Base-by-base conservation (phyloP, 495 filamentous ascomycete species). In the Margaritispora aquatica region DNA sequence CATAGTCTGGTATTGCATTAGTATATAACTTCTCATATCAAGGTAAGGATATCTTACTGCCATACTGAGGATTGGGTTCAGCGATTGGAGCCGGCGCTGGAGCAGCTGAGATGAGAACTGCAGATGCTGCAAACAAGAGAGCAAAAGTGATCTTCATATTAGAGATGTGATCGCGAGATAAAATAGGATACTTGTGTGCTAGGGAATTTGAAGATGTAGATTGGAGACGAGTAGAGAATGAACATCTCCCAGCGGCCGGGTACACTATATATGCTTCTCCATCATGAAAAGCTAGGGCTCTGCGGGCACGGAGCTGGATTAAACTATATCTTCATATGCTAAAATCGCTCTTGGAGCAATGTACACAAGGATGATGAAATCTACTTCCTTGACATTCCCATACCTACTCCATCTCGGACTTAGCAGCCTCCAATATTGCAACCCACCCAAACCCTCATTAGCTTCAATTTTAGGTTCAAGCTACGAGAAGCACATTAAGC, bases 121-220 rank as follows among this genome's bases (percentile, higher is more conserved):
- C 48, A 10, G 59, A 57, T 26, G 59, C 55, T n/a, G 26, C 56
- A 13, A 22, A 54, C 5, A 65, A 36, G n/a, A 61, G 3, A 29
- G 51, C 24, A 38, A 57, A 22, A 36, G 51, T 19, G 31, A 59
- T 21, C 53, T 38, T 56, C 63, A 61, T n/a, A n/a, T n/a, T 65
- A 22, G 21, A 52, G 31, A 29, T 26, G 54, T 15, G 19, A 17
- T 44, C 29, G 2, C 15, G 17, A n/a, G 19, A 19, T 51, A 3
- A 48, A 8, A 48, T 10, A 41, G 34, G 52, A 49, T 26, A n/a
- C 34, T 57, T 27, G 24, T 38, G 19, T 52, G 44, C 10, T 7
- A 44, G 15, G 38, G 19, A 17, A 47, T 1, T 10, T 31, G 46
- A 50, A 38, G 31, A 51, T 11, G 29, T 23, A 26, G 15, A 15